These are phyloP conservation scores for Russula ochroleuca DNA, from an alignment of 768 basidiomycete species.

Conservation along the genomic window DNA sequence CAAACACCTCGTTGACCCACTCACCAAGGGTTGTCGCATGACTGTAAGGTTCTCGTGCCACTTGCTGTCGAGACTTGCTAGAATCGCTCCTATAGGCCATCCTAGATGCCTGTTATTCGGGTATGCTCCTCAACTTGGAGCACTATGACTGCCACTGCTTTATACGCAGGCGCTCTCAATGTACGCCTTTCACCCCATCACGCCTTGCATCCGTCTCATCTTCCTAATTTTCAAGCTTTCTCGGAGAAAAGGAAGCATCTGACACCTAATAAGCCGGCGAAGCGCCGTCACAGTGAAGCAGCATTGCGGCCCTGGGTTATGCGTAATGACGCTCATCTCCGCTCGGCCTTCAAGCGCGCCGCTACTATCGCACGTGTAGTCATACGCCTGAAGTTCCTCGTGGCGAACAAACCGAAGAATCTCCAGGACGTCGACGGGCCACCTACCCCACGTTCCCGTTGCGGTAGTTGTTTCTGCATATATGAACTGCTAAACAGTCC, in stretches of 20 bases:
- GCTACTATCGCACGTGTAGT: background rate
- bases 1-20: slow-evolving; percentile 22
- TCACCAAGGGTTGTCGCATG: slow-evolving; percentile 24
- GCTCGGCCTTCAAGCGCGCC: background rate
- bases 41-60: slow-evolving; percentile 11
- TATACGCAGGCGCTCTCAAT: background rate
- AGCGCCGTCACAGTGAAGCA: slow-evolving; percentile 7
- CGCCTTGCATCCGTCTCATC: background rate
- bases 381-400: slow-evolving; percentile 1
- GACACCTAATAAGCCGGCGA: background rate
- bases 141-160: slow-evolving; percentile 26
- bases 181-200: background rate
- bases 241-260: background rate
- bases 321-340: background rate
- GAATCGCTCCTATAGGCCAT: slow-evolving; percentile 19
- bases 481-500: slow-evolving; percentile 4
- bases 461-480: background rate
- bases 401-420: background rate
- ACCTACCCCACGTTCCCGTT: background rate
- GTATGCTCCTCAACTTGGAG: slow-evolving; percentile 26
- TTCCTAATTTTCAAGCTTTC: background rate
- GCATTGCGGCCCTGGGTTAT: background rate
- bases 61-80: background rate
- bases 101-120: slow-evolving; percentile 28
- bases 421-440: too few relatives aligned